Conservation (phyloP, 169 alveolate genomes). For the Amoebophrya sp. region DNA sequence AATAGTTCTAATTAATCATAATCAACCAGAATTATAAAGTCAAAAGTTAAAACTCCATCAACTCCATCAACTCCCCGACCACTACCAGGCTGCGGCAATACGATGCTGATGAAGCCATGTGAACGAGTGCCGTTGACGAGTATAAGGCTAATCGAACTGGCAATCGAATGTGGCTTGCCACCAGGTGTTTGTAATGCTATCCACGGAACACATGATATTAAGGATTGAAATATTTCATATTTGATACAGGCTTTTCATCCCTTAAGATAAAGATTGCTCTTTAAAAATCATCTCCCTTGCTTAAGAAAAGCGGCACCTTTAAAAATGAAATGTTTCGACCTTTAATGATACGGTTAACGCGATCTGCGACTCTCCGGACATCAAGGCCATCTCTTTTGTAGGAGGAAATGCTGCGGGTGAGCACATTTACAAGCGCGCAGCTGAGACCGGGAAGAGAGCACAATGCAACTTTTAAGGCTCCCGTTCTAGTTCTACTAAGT, state of each 20-base stretch:
- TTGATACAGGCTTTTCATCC: no score
- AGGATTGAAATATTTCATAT: no score
- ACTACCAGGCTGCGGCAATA: slow-evolving; percentile 40
- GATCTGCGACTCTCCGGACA: slow-evolving; percentile 65
- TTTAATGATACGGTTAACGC: slow-evolving; percentile 68
- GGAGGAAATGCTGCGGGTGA: slow-evolving; percentile 77
- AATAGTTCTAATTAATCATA: no score
- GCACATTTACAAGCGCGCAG: slow-evolving; percentile 63
- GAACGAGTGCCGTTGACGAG: slow-evolving; percentile 52
- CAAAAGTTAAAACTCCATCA: no score
- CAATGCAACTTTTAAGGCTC: no score
- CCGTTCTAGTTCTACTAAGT: no score
- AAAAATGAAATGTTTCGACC: slow-evolving; percentile 55
- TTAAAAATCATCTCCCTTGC: no score
- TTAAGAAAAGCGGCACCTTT: no score
- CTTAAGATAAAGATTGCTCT: no score
- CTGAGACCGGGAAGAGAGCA: slow-evolving; percentile 65
- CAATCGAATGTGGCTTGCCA: slow-evolving; percentile 57
- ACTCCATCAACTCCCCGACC: no score
- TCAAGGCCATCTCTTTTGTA: slow-evolving; percentile 69
- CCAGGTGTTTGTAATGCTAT: slow-evolving; percentile 64
- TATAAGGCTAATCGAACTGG: slow-evolving; percentile 48
- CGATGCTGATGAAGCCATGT: slow-evolving; percentile 43
- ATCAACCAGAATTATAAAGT: no score
- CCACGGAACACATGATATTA: slow-evolving; percentile 51